Evolutionary conservation across 208 protist species (phyloP).

Genomic region (Acanthamoeba triangularis): DNA sequence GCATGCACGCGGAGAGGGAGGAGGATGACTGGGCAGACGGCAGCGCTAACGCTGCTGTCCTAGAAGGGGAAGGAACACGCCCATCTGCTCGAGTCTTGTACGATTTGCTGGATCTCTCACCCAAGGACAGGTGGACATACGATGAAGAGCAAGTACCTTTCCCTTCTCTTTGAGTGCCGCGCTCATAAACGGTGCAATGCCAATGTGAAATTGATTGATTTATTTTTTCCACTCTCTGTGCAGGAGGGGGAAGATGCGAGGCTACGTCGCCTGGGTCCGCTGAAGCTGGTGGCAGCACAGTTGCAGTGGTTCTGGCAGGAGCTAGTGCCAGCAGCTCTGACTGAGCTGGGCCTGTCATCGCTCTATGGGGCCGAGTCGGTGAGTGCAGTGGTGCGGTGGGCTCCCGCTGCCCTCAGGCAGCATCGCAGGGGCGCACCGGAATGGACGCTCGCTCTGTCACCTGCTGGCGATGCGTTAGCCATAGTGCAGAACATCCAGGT

Average conservation of each 20-base stretch:
- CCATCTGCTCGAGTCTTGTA: neutral
- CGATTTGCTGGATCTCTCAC: constrained; percentile 68
- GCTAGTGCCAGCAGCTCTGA: neutral
- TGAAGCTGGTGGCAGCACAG: neutral
- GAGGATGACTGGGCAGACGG: too few species aligned
- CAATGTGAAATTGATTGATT: neutral
- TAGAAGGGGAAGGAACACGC: too few species aligned
- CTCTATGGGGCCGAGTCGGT: constrained; percentile 20
- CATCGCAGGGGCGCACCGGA: constrained; percentile 2
- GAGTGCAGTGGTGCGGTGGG: constrained; percentile 32
- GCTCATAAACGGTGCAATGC: too few species aligned
- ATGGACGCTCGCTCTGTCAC: constrained; percentile 23
- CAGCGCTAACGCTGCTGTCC: too few species aligned
- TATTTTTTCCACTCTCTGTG: neutral
- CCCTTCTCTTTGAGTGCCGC: neutral
- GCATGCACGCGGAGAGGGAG: too few species aligned
- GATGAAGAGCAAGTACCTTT: constrained; percentile 33
- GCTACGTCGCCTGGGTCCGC: neutral
- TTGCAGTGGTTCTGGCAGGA: neutral
- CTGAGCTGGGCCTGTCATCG: neutral
- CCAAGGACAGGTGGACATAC: constrained; percentile 67
- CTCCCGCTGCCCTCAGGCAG: constrained; percentile 8
- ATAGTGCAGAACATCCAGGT: constrained; percentile 60
- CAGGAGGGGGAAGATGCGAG: neutral
- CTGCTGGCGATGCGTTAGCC: constrained; percentile 19